phyloP scores from a whole-genome alignment of 1,139 yeast genomes.

The Trichomonascaceae sp. region DNA sequence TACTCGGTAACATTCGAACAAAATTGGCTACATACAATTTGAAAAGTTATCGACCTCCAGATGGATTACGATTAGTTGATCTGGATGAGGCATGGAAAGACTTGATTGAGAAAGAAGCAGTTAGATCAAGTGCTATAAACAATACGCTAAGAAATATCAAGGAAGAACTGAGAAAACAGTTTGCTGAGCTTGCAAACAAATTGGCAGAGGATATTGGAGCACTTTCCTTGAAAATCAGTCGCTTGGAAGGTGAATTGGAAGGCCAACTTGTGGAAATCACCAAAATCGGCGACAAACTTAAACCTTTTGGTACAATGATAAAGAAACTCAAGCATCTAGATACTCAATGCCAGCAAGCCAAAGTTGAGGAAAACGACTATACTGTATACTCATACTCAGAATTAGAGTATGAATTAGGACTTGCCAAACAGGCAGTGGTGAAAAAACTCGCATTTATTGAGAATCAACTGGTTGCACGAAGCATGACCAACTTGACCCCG shows the following conservation, averaged over 20 bases:
- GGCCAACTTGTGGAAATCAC: slow-evolving; percentile 33
- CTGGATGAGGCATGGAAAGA: slow-evolving; percentile 33
- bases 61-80: slow-evolving; percentile 28
- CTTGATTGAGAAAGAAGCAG: slow-evolving; percentile 32
- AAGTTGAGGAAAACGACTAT: slow-evolving; percentile 38
- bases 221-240: slow-evolving; percentile 29
- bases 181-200: slow-evolving; percentile 38
- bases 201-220: slow-evolving; percentile 31
- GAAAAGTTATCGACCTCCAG: slow-evolving; percentile 34
- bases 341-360: slow-evolving; percentile 32
- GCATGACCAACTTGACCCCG: slow-evolving; percentile 37
- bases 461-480: slow-evolving; percentile 37
- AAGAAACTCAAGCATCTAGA: slow-evolving; percentile 27
- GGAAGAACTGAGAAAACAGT: slow-evolving; percentile 43
- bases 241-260: slow-evolving; percentile 37
- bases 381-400: slow-evolving; percentile 37
- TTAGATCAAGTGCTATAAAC: slow-evolving; percentile 31
- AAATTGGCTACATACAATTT: slow-evolving; percentile 36
- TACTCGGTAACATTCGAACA: slow-evolving; percentile 36
- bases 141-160: slow-evolving; percentile 33
- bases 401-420: slow-evolving; percentile 36
- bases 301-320: slow-evolving; percentile 30
- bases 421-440: slow-evolving; percentile 34
- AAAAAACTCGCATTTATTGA: slow-evolving; percentile 37
- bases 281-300: slow-evolving; percentile 29